These are phyloP conservation scores for Mediolabrus comicus DNA, from an alignment of 108 stramenopile genomes.

Conservation along the genomic window DNA sequence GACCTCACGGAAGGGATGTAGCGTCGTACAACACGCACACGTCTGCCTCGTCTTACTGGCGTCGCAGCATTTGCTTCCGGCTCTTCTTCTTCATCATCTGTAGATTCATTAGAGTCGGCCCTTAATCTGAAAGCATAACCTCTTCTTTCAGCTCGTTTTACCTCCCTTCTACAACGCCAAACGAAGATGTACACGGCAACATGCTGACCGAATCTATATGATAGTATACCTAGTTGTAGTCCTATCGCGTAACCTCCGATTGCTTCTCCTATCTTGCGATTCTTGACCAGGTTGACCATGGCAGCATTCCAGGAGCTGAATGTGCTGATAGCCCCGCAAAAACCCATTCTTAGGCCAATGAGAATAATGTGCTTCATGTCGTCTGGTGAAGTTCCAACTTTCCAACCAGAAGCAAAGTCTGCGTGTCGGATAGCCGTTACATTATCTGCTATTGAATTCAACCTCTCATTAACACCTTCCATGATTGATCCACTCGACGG, in stretches of 20 bases:
- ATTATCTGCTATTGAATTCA: slow-evolving; percentile 46
- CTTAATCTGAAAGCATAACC: slow-evolving; percentile 75
- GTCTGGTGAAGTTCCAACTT: slow-evolving; percentile 75
- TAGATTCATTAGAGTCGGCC: slow-evolving; percentile 36
- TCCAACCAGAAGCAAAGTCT: slow-evolving; percentile 75
- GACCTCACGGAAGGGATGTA: slow-evolving; percentile 67
- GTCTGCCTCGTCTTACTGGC: background rate
- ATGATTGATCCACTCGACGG: background rate
- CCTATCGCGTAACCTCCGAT: slow-evolving; percentile 71
- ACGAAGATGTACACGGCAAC: slow-evolving; percentile 81
- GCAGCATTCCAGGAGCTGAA: slow-evolving; percentile 79
- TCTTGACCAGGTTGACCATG: slow-evolving; percentile 64
- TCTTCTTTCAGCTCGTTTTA: slow-evolving; percentile 54
- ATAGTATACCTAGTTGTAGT: slow-evolving; percentile 71
- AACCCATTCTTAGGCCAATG: slow-evolving; percentile 76
- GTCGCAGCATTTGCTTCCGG: slow-evolving; percentile 10
- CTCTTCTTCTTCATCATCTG: slow-evolving; percentile 8
- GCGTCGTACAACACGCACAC: background rate
- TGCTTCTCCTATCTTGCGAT: slow-evolving; percentile 65
- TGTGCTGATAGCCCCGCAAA: slow-evolving; percentile 77
- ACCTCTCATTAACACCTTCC: slow-evolving; percentile 6
- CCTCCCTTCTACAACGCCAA: slow-evolving; percentile 73
- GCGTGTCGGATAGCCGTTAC: slow-evolving; percentile 56
- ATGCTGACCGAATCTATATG: slow-evolving; percentile 81
- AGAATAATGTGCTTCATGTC: slow-evolving; percentile 80